Conservation (phyloP, 2,329 filamentous ascomycete genomes). For the Ophiobolus disseminans region DNA sequence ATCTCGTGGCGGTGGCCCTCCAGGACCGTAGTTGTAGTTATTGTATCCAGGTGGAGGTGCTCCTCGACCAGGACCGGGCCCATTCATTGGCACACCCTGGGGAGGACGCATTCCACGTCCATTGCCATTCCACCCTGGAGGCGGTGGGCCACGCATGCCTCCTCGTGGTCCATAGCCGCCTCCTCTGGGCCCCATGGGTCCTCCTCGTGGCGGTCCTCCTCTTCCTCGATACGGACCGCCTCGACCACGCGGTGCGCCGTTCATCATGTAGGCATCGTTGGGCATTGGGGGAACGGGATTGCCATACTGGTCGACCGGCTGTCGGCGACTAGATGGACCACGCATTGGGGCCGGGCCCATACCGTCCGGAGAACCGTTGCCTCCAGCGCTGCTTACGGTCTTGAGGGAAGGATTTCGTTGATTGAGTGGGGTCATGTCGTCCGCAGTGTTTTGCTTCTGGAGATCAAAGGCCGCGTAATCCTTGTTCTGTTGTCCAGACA, state of each 20-base stretch:
- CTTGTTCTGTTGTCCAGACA: slow-evolving; percentile 58
- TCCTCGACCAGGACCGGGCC: slow-evolving; percentile 50
- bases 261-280: slow-evolving; percentile 54
- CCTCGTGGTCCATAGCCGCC: slow-evolving; percentile 48
- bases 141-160: slow-evolving; percentile 50
- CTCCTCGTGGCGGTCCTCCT: slow-evolving; percentile 49
- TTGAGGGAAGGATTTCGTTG: slow-evolving; percentile 67
- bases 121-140: slow-evolving; percentile 50
- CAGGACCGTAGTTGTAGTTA: slow-evolving; percentile 47
- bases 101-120: slow-evolving; percentile 44
- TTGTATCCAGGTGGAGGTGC: slow-evolving; percentile 53
- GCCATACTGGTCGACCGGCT: slow-evolving; percentile 69
- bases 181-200: slow-evolving; percentile 42
- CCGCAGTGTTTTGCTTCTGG: slow-evolving; percentile 65
- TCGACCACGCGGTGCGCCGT: slow-evolving; percentile 52
- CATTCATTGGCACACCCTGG: slow-evolving; percentile 43
- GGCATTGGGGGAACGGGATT: slow-evolving; percentile 60
- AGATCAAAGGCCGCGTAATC: slow-evolving; percentile 71
- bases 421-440: slow-evolving; percentile 76
- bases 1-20: slow-evolving; percentile 52
- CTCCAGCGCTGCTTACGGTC: slow-evolving; percentile 57
- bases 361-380: slow-evolving; percentile 51
- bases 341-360: slow-evolving; percentile 48
- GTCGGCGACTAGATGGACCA: slow-evolving; percentile 47
- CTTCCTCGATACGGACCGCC: slow-evolving; percentile 48